Base-by-base conservation (phyloP, 352 stramenopile genomes). In the Pythium phragmiticola region DNA sequence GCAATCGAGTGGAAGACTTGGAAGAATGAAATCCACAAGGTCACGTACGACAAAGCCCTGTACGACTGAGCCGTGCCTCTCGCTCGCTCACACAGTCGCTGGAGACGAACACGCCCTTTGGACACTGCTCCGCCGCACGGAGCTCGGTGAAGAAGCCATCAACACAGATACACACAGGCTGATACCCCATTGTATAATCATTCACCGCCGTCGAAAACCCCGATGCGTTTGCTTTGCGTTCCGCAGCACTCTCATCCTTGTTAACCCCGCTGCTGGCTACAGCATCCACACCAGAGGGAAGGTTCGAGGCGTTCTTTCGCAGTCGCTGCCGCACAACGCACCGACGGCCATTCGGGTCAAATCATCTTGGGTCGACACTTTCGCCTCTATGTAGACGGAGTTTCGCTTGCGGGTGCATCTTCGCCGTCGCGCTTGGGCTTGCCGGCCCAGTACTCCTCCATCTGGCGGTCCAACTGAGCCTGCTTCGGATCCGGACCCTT, bases 381-480 rank as follows among this genome's bases (percentile, higher is more conserved):
- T 51, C 26, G 33, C 45, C 60, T 60, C 37, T 67, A 67, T 4
- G 60, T 52, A 17, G 54, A 64, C 12, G 50, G 49, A 4, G n/a
- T 61, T 55, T 69, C 55, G 45, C 47, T 68, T 16, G 50, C 21
- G 19, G 52, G 43, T 7, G 45, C 60, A 33, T 21, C 23, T 14
- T 61, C 54, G 7, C 41, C 62, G 7, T 72, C 70, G 46, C 69
- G 58, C 46, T 84, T 72, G 23, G 84, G 86, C 72, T 96, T 95
- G 47, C 74, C 76, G 19, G 85, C 87, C 89, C 89, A 97, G 75
- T 97, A 97, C 42, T 89, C 72, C 37, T 97, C 89, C 80, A 97
- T 91, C 58, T 95, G 83, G 37, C 85, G 84, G 61, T 97, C 88
- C 46, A 97, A 69, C 41, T 85, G 73, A 28, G 66, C 78, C 16